These are phyloP conservation scores for Candida mesenterica DNA, from an alignment of 1,139 yeast species.

Conservation along the genomic window DNA sequence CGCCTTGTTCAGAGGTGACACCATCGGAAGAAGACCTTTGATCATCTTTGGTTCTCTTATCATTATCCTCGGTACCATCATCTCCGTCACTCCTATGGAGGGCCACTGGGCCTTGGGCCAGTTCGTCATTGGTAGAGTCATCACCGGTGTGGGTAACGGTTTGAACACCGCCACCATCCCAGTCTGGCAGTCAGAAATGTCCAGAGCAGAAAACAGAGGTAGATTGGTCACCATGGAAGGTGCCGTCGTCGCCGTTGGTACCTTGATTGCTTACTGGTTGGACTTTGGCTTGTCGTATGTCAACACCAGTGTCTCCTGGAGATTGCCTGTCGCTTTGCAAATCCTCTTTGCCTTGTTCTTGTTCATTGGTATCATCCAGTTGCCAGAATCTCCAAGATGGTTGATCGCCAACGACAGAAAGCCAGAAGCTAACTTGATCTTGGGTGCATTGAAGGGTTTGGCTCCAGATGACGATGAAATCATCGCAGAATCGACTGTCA, in stretches of 20 bases:
- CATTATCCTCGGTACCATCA: slow-evolving; percentile 61
- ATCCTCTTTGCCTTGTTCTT: slow-evolving; percentile 38
- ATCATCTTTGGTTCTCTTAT: slow-evolving; percentile 58
- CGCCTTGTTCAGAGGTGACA: slow-evolving; percentile 63
- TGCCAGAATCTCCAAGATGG: slow-evolving; percentile 80
- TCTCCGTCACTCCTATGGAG: slow-evolving; percentile 59
- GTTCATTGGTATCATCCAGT: slow-evolving; percentile 34
- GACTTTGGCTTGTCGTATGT: slow-evolving; percentile 70
- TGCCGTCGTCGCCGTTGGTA: slow-evolving; percentile 68
- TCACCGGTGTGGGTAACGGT: slow-evolving; percentile 82
- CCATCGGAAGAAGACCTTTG: slow-evolving; percentile 63
- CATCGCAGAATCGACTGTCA: slow-evolving; percentile 40
- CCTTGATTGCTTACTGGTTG: slow-evolving; percentile 72
- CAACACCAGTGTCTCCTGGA: slow-evolving; percentile 44
- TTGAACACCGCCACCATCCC: slow-evolving; percentile 78
- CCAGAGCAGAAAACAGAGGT: slow-evolving; percentile 72
- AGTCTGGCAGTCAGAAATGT: slow-evolving; percentile 78
- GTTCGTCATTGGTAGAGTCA: slow-evolving; percentile 69
- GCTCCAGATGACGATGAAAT: slow-evolving; percentile 44
- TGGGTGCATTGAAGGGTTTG: slow-evolving; percentile 40
- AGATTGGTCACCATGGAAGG: slow-evolving; percentile 68
- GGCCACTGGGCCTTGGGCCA: slow-evolving; percentile 57
- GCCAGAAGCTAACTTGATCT: slow-evolving; percentile 47
- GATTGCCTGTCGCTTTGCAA: slow-evolving; percentile 37
- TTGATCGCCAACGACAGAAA: slow-evolving; percentile 52